phyloP scores from a whole-genome alignment of 2,329 filamentous ascomycete genomes.

The Ophiostoma himal-ulmi region DNA sequence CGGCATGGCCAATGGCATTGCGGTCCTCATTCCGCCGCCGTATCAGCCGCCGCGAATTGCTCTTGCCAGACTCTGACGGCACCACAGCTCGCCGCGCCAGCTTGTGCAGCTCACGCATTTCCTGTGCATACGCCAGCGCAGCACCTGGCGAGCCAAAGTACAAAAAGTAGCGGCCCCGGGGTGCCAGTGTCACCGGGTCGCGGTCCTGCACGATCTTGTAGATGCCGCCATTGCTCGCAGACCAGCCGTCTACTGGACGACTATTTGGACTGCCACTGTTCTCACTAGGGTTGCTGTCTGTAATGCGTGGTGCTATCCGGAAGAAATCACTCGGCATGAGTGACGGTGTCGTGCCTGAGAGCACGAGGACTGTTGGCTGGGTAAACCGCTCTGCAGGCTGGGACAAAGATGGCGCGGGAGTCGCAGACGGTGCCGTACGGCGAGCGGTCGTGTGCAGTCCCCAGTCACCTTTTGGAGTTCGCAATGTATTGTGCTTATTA shows the following conservation, averaged over 20 bases:
- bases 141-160: constrained; percentile 58
- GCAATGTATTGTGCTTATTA: not conserved
- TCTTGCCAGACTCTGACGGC: constrained; percentile 28
- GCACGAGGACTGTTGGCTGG: constrained; percentile 42
- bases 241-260: constrained; percentile 56
- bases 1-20: not conserved
- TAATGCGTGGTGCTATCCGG: constrained; percentile 55
- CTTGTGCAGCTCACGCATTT: constrained; percentile 45
- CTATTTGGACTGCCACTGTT: not conserved
- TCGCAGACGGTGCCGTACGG: not conserved
- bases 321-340: constrained; percentile 65
- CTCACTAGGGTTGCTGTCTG: not conserved
- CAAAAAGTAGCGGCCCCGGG: constrained; percentile 61
- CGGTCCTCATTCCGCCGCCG: constrained; percentile 27
- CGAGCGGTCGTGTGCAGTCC: not conserved
- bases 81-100: constrained; percentile 31
- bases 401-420: not conserved
- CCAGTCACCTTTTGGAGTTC: constrained; percentile 7
- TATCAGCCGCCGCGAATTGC: constrained; percentile 7
- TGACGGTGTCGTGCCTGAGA: constrained; percentile 53
- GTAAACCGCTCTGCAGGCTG: not conserved
- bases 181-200: constrained; percentile 56
- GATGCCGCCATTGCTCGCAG: constrained; percentile 35
- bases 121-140: constrained; percentile 55
- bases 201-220: constrained; percentile 56